Conservation (phyloP, 2,329 filamentous ascomycete genomes). For the Phialocephala subalpina region DNA sequence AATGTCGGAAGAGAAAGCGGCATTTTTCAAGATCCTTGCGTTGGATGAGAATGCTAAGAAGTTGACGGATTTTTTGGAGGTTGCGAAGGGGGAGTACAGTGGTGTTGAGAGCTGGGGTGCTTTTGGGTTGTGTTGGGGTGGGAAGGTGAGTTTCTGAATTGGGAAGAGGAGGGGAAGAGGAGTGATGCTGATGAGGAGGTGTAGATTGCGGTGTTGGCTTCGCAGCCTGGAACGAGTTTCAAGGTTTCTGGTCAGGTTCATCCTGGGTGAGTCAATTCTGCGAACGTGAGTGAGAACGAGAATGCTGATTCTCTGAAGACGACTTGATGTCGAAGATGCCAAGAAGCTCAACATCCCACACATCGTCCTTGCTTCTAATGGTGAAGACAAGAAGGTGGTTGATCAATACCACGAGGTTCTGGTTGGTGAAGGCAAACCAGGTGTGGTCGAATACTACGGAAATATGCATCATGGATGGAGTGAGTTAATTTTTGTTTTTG, state of each 20-base stretch:
- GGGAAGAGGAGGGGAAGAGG: background rate
- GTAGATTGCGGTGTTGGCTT: constrained; percentile 34
- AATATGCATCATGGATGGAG: constrained; percentile 38
- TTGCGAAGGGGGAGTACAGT: constrained; percentile 54
- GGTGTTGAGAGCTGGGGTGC: constrained; percentile 54
- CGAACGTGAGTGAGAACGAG: background rate
- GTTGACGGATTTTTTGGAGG: constrained; percentile 42
- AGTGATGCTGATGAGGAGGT: background rate
- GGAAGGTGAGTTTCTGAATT: constrained; percentile 34
- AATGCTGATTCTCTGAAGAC: constrained; percentile 16
- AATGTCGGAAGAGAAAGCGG: background rate
- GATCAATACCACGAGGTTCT: constrained; percentile 52
- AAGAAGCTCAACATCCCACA: constrained; percentile 55
- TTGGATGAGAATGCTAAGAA: constrained; percentile 7
- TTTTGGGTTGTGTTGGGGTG: constrained; percentile 42
- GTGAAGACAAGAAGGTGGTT: constrained; percentile 53
- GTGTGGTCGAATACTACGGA: constrained; percentile 34
- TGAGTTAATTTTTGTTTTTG: background rate
- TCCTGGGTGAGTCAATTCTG: constrained; percentile 30
- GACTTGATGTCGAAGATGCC: constrained; percentile 48
- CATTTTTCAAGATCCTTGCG: background rate
- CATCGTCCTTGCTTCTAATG: constrained; percentile 57
- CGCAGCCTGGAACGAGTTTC: constrained; percentile 31
- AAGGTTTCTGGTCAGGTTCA: constrained; percentile 39
- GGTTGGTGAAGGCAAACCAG: constrained; percentile 49